Evolutionary conservation across 352 stramenopile genomes (phyloP).

Genomic region (Salisapilia sapeloensis): DNA sequence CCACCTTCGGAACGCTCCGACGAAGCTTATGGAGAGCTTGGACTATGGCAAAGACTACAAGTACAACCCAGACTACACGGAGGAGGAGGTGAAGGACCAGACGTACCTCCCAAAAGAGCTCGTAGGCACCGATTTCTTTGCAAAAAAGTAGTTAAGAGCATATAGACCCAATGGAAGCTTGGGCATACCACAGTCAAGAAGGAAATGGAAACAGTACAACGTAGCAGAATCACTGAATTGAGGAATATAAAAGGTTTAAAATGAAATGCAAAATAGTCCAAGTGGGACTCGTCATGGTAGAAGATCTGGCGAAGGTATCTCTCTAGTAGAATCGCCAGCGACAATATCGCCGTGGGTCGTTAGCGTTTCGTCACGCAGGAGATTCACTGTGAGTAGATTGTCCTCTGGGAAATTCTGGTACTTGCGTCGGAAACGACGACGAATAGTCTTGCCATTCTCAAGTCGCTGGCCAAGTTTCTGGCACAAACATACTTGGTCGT

Average conservation of each 20-base stretch:
- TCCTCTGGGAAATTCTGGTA: slow-evolving; percentile 11
- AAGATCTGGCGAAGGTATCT: slow-evolving; percentile 3
- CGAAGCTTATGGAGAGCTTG: slow-evolving; percentile 56
- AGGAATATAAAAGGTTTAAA: slow-evolving; percentile 5
- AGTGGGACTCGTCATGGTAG: background rate
- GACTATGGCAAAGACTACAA: slow-evolving; percentile 68
- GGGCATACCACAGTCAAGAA: slow-evolving; percentile 1
- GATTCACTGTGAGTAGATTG: slow-evolving; percentile 15
- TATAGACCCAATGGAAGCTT: too few relatives aligned
- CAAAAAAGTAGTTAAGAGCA: too few relatives aligned
- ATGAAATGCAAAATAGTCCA: slow-evolving; percentile 1
- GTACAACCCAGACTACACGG: slow-evolving; percentile 65
- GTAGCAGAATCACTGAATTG: too few relatives aligned
- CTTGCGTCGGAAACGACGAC: slow-evolving; percentile 12
- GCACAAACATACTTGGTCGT: slow-evolving; percentile 12
- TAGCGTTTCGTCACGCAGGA: slow-evolving; percentile 16
- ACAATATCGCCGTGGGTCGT: background rate
- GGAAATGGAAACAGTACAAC: background rate
- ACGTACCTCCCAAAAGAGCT: slow-evolving; percentile 70
- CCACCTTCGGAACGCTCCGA: slow-evolving; percentile 70
- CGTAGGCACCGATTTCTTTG: slow-evolving; percentile 39
- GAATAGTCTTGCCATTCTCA: slow-evolving; percentile 4
- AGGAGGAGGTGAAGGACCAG: slow-evolving; percentile 51
- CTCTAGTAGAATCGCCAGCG: background rate
- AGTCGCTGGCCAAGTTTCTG: slow-evolving; percentile 17